Percentiles rank a stretch among this genome's conserved stretches.
These are phyloP conservation scores for Syzygium aqueum DNA, from an alignment of 345 rosid species.

Conservation along the genomic window DNA sequence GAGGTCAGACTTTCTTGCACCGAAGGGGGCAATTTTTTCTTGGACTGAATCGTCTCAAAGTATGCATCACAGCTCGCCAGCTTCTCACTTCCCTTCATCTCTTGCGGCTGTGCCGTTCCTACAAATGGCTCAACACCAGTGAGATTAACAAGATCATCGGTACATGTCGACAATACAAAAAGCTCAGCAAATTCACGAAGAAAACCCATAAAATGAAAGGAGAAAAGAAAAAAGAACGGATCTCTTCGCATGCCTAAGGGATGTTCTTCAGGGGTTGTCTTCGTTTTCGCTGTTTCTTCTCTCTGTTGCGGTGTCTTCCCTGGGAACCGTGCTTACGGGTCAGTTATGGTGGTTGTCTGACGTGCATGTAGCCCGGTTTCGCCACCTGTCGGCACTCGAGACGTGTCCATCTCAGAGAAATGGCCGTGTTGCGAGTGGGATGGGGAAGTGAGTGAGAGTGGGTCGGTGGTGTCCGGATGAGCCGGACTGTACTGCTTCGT, in stretches of 20 bases:
- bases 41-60: conserved; percentile 60
- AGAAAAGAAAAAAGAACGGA: background rate
- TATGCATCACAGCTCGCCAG: conserved; percentile 54
- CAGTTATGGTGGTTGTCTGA: background rate
- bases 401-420: background rate
- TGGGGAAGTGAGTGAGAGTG: background rate
- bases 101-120: conserved; percentile 28
- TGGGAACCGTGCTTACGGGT: background rate
- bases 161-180: too few relatives aligned
- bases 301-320: background rate
- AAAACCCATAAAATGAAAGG: background rate
- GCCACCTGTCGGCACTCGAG: background rate
- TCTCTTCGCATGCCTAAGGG: background rate
- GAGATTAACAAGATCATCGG: background rate
- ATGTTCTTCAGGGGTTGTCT: background rate
- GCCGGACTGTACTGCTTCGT: background rate
- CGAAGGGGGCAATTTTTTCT: conserved; percentile 59
- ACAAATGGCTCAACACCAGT: background rate
- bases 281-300: background rate
- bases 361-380: background rate
- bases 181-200: background rate
- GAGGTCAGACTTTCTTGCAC: conserved; percentile 63
- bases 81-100: conserved; percentile 9
- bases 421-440: background rate
- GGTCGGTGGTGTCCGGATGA: background rate